Percentiles rank a stretch among this genome's conserved stretches.
These are phyloP conservation scores for Tillandsia fasciculata DNA, from an alignment of 176 grass and related monocot genomes.

Conservation along the genomic window DNA sequence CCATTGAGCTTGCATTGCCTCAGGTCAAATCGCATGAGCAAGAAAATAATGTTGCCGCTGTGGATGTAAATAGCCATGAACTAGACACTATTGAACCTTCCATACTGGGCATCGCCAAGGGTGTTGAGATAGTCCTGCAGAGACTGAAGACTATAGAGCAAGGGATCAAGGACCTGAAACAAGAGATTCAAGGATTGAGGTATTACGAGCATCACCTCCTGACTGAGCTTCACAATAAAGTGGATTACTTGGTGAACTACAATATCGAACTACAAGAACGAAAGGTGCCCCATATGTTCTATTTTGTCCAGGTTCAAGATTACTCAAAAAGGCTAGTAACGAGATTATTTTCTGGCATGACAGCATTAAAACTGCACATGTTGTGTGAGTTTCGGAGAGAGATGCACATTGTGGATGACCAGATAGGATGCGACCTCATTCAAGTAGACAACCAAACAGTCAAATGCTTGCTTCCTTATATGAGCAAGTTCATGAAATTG, in stretches of 20 bases:
- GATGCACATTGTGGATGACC: conserved; percentile 87
- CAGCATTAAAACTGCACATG: conserved; percentile 63
- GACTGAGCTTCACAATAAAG: conserved; percentile 64
- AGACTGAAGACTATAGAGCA: conserved; percentile 75
- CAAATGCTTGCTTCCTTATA: conserved; percentile 64
- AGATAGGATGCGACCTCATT: conserved; percentile 69
- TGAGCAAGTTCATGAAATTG: conserved; percentile 81
- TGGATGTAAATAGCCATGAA: conserved; percentile 23
- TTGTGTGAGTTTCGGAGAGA: conserved; percentile 71
- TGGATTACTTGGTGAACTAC: conserved; percentile 77
- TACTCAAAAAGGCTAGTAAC: conserved; percentile 57
- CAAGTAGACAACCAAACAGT: conserved; percentile 69
- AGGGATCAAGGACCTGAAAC: conserved; percentile 76
- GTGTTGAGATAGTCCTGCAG: conserved; percentile 82
- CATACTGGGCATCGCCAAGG: conserved; percentile 75
- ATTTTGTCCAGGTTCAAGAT: conserved; percentile 55
- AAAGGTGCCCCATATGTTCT: conserved; percentile 84
- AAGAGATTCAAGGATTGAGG: conserved; percentile 78
- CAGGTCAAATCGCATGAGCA: not conserved
- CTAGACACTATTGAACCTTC: conserved; percentile 42
- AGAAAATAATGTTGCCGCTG: not conserved
- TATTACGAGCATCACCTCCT: conserved; percentile 76
- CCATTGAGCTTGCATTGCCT: conserved; percentile 46
- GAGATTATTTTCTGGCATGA: conserved; percentile 63
- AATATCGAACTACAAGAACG: conserved; percentile 65